Conservation (phyloP, 441 rosid species). For the Mallotus japonicus region DNA sequence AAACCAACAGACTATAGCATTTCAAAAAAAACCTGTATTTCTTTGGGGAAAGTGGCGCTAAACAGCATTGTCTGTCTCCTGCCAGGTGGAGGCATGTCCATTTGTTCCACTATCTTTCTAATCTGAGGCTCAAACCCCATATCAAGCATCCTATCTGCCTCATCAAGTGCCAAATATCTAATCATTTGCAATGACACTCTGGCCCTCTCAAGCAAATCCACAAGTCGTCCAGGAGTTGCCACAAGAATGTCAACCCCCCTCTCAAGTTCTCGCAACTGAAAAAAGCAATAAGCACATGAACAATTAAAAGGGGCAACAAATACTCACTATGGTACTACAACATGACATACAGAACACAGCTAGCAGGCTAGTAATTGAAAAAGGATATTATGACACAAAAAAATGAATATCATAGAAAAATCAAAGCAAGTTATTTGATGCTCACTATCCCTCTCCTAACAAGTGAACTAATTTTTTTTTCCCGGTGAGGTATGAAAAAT, state of each 20-base stretch:
- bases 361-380: background rate
- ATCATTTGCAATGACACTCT: slow-evolving; percentile 91
- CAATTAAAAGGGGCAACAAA: background rate
- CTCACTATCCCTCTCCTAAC: background rate
- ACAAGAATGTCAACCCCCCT: slow-evolving; percentile 95
- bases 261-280: slow-evolving; percentile 80
- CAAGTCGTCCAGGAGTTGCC: slow-evolving; percentile 91
- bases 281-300: slow-evolving; percentile 22
- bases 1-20: background rate
- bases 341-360: slow-evolving; percentile 6
- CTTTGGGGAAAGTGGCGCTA: slow-evolving; percentile 95
- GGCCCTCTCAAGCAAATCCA: slow-evolving; percentile 91
- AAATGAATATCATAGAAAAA: background rate
- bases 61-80: slow-evolving; percentile 85
- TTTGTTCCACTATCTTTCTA: slow-evolving; percentile 87
- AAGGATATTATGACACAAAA: background rate
- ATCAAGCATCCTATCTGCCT: slow-evolving; percentile 93
- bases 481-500: background rate
- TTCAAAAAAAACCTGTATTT: slow-evolving; percentile 66
- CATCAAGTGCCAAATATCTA: slow-evolving; percentile 81
- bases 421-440: background rate
- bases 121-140: slow-evolving; percentile 99
- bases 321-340: background rate
- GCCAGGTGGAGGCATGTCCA: slow-evolving; percentile 93
- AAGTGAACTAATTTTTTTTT: background rate